Evolutionary conservation across 2,329 filamentous ascomycete species (phyloP).

Genomic region (Xylaria digitata): DNA sequence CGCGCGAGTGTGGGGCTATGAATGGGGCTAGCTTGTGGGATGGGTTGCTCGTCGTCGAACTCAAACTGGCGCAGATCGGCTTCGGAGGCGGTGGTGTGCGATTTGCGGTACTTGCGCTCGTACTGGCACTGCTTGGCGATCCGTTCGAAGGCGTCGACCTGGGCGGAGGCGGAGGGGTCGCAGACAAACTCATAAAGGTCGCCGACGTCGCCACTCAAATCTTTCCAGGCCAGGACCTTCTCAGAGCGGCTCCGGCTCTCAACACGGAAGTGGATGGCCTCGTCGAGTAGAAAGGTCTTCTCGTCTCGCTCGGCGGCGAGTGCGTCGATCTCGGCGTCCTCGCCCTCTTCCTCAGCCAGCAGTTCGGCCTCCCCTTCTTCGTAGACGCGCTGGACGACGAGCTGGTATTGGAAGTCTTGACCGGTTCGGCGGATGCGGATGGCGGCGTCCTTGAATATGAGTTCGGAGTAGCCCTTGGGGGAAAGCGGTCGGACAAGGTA

Average conservation of each 20-base stretch:
- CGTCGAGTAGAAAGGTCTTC: conserved; percentile 96
- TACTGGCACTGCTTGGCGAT: conserved; percentile 94
- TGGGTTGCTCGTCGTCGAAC: conserved; percentile 74
- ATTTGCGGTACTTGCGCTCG: conserved; percentile 91
- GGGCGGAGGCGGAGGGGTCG: conserved; percentile 76
- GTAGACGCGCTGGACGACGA: conserved; percentile 94
- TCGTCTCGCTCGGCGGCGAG: conserved; percentile 88
- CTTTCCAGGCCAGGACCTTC: conserved; percentile 92
- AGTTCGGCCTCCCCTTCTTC: conserved; percentile 97
- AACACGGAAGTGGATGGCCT: conserved; percentile 86
- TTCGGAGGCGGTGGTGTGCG: conserved; percentile 81
- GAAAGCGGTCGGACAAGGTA: conserved; percentile 96
- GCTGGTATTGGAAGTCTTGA: conserved; percentile 96
- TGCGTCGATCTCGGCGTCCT: conserved; percentile 81
- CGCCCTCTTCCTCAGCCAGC: conserved; percentile 87
- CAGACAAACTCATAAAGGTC: conserved; percentile 99
- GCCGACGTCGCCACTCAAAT: conserved; percentile 90
- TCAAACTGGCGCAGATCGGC: conserved; percentile 84
- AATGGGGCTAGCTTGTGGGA: conserved; percentile 72
- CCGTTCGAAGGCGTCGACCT: conserved; percentile 83
- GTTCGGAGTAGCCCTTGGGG: conserved; percentile 96
- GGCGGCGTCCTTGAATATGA: conserved; percentile 97
- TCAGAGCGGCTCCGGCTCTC: conserved; percentile 83
- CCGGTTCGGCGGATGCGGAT: conserved; percentile 92
- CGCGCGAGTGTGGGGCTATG: conserved; percentile 67